These are phyloP conservation scores for Pinus albicaulis DNA, from an alignment of 75 land plant genomes.

Conservation along the genomic window DNA sequence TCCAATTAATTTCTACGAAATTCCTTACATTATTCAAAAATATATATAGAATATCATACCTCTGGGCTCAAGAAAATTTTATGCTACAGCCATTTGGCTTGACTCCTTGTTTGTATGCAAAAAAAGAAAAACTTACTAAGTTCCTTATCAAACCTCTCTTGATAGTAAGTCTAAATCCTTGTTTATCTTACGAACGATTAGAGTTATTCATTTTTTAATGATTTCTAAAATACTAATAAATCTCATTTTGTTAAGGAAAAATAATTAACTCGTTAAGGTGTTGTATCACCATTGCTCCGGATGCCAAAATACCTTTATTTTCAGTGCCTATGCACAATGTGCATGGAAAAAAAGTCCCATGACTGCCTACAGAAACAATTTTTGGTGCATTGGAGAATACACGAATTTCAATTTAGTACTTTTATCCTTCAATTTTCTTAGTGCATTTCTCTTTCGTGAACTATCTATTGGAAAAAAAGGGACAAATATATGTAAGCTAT, in stretches of 20 bases:
- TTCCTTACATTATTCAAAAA: too few relatives aligned
- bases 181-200: background rate
- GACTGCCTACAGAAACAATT: conserved; percentile 56
- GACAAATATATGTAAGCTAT: conserved; percentile 15
- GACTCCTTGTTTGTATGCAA: too few relatives aligned
- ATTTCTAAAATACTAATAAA: background rate
- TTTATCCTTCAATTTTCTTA: conserved; percentile 34
- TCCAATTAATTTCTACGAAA: too few relatives aligned
- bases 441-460: conserved; percentile 46
- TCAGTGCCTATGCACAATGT: conserved; percentile 37
- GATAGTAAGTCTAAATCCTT: too few relatives aligned
- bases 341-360: conserved; percentile 27
- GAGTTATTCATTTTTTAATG: background rate
- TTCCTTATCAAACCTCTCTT: too few relatives aligned
- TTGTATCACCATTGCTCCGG: conserved; percentile 40
- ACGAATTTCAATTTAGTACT: conserved; percentile 67
- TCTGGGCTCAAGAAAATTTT: too few relatives aligned
- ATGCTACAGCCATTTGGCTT: too few relatives aligned
- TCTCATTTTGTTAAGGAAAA: conserved; percentile 17
- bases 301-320: conserved; percentile 43
- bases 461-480: conserved; percentile 70
- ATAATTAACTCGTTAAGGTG: conserved; percentile 38
- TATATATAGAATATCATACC: too few relatives aligned
- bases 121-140: too few relatives aligned
- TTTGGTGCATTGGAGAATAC: conserved; percentile 69